phyloP scores from a whole-genome alignment of 2,329 filamentous ascomycete genomes.

The Corniculantispora saksenae region DNA sequence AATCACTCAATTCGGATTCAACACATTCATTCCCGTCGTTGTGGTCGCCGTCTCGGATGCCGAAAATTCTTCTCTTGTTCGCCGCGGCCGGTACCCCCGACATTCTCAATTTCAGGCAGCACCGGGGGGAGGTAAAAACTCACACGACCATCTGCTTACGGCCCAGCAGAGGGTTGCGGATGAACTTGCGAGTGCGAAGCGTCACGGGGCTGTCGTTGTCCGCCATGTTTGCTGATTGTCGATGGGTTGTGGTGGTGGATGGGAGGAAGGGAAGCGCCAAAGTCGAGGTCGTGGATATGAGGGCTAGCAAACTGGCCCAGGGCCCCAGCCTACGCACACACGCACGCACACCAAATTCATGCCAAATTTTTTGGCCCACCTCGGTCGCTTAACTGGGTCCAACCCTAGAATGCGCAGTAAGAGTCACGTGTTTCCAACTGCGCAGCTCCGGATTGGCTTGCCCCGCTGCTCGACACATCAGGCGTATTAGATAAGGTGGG shows the following conservation, averaged over 20 bases:
- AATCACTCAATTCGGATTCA: neutral
- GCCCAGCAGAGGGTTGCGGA: constrained; percentile 98
- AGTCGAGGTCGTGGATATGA: constrained; percentile 20
- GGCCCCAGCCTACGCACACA: constrained; percentile 22
- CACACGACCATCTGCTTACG: constrained; percentile 99
- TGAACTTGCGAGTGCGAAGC: constrained; percentile 99
- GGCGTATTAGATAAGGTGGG: neutral
- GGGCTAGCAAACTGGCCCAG: constrained; percentile 24
- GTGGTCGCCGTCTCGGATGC: neutral
- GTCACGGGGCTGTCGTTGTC: constrained; percentile 77
- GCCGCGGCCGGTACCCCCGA: neutral
- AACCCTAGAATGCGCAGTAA: constrained; percentile 40
- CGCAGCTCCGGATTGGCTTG: too few relatives aligned
- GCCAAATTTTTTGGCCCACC: constrained; percentile 28
- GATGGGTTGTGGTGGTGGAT: constrained; percentile 30
- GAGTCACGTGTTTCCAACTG: constrained; percentile 19
- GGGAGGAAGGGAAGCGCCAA: constrained; percentile 22
- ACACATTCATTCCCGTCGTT: neutral
- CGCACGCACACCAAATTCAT: constrained; percentile 17
- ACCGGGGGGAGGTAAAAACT: too few relatives aligned
- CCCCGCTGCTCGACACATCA: too few relatives aligned
- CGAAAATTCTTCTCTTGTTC: constrained; percentile 17
- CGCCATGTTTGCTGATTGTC: constrained; percentile 74
- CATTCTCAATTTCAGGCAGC: neutral
- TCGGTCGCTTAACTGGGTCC: constrained; percentile 45